Percentiles rank a stretch among this genome's conserved stretches.
Conservation (phyloP, 1,284 basidiomycete species). For the Fistulinella staudtii region DNA sequence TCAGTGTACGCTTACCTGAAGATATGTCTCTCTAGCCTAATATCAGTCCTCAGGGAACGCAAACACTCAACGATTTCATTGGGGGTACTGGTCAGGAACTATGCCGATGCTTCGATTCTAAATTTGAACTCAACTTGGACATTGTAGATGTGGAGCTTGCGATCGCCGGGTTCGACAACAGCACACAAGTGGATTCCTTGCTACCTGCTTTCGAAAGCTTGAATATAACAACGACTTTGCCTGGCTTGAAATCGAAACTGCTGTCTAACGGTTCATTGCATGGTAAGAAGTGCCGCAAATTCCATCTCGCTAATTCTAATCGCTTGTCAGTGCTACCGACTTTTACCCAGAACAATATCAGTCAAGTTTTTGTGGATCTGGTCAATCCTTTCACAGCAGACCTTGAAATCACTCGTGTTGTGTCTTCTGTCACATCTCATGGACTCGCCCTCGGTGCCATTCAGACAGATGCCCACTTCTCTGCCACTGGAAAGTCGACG, state of each 20-base stretch:
- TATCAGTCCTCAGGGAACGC: constrained; percentile 53
- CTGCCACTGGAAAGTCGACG: constrained; percentile 49
- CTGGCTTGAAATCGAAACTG: constrained; percentile 57
- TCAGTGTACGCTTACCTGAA: not conserved
- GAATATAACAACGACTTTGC: constrained; percentile 56
- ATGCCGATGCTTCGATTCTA: constrained; percentile 6
- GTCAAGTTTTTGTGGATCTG: constrained; percentile 62
- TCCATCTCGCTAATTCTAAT: constrained; percentile 5
- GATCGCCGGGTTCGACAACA: constrained; percentile 58
- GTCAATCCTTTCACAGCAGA: constrained; percentile 67
- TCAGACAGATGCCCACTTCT: constrained; percentile 52
- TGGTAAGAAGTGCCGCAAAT: constrained; percentile 35
- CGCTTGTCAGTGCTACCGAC: constrained; percentile 57
- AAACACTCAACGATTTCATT: constrained; percentile 71
- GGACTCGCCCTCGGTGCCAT: constrained; percentile 68
- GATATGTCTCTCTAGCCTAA: constrained; percentile 47
- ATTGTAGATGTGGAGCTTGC: constrained; percentile 46
- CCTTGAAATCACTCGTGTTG: constrained; percentile 59
- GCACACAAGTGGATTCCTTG: constrained; percentile 60
- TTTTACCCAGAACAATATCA: constrained; percentile 60
- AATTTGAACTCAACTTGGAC: not conserved
- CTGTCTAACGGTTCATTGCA: constrained; percentile 54
- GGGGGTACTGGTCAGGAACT: constrained; percentile 44
- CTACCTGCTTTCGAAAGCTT: constrained; percentile 61
- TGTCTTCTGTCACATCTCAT: constrained; percentile 61